phyloP scores from a whole-genome alignment of 768 basidiomycete genomes.

The Lactarius tabidus region DNA sequence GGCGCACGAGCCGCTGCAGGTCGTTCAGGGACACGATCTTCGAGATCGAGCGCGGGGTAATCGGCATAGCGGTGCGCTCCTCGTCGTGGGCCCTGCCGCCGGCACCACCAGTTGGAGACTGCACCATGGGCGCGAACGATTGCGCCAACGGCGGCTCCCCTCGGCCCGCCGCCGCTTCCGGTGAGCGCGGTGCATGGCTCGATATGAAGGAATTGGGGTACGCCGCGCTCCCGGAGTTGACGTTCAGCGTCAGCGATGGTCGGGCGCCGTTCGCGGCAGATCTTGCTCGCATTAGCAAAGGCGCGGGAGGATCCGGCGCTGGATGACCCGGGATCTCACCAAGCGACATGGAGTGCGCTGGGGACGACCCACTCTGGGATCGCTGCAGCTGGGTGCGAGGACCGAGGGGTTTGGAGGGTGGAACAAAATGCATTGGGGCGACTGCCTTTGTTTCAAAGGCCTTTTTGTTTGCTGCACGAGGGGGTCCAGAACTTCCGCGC shows the following conservation, averaged over 20 bases:
- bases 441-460: background rate
- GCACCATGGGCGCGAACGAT: background rate
- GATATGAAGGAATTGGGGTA: background rate
- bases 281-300: slow-evolving; percentile 4
- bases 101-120: background rate
- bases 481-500: background rate
- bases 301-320: background rate
- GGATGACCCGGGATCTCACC: background rate
- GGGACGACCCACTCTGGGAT: slow-evolving; percentile 6
- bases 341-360: background rate
- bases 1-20: slow-evolving; percentile 17
- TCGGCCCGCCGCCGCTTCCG: background rate
- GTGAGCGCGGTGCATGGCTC: background rate
- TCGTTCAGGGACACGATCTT: slow-evolving; percentile 19
- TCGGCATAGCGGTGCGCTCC: slow-evolving; percentile 10
- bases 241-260: slow-evolving; percentile 13
- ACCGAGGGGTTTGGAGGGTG: slow-evolving; percentile 10
- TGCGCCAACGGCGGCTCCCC: background rate
- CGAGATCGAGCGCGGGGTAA: slow-evolving; percentile 21
- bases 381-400: slow-evolving; percentile 16
- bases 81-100: background rate
- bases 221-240: slow-evolving; percentile 2
- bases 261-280: background rate
- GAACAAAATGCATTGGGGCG: background rate
- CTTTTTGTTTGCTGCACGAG: background rate